Evolutionary conservation across 176 grass and related monocot genomes (phyloP).

Genomic region (Poa annua): DNA sequence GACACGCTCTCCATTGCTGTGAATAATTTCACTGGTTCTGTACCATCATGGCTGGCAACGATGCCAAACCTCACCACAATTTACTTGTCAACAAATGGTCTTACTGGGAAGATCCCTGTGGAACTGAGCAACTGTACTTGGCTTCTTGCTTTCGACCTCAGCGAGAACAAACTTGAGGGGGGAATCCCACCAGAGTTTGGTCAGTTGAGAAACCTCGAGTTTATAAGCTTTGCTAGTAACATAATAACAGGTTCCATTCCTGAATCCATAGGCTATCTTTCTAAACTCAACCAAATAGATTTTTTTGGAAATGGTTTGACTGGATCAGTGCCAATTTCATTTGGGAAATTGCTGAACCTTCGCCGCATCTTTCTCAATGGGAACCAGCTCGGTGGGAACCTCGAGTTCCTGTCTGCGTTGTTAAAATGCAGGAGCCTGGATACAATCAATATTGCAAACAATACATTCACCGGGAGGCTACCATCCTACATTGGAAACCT

Average conservation of each 20-base stretch:
- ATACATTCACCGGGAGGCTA: constrained; percentile 26
- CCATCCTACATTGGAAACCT: constrained; percentile 34
- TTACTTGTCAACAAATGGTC: constrained; percentile 41
- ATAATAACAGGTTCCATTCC: constrained; percentile 47
- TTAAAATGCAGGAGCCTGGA: constrained; percentile 33
- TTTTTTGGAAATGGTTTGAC: constrained; percentile 8
- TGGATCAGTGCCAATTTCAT: constrained; percentile 44
- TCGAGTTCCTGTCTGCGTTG: constrained; percentile 38
- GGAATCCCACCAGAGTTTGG: constrained; percentile 37
- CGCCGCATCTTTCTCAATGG: background rate
- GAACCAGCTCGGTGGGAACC: constrained; percentile 44
- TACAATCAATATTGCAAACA: constrained; percentile 13
- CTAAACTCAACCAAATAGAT: constrained; percentile 26
- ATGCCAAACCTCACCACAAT: constrained; percentile 13
- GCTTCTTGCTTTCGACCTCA: constrained; percentile 44
- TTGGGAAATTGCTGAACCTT: constrained; percentile 42
- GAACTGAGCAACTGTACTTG: constrained; percentile 33
- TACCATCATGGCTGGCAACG: constrained; percentile 43
- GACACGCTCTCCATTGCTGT: background rate
- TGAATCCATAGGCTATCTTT: constrained; percentile 40
- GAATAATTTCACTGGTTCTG: constrained; percentile 41
- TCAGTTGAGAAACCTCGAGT: constrained; percentile 10
- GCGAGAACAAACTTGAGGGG: constrained; percentile 46
- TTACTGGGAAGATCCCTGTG: constrained; percentile 50
- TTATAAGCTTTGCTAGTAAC: constrained; percentile 44